Evolutionary conservation across 2,329 filamentous ascomycete species (phyloP), one percentile per base, ranked within the genome.

Genomic region (Colletotrichum camelliae): DNA sequence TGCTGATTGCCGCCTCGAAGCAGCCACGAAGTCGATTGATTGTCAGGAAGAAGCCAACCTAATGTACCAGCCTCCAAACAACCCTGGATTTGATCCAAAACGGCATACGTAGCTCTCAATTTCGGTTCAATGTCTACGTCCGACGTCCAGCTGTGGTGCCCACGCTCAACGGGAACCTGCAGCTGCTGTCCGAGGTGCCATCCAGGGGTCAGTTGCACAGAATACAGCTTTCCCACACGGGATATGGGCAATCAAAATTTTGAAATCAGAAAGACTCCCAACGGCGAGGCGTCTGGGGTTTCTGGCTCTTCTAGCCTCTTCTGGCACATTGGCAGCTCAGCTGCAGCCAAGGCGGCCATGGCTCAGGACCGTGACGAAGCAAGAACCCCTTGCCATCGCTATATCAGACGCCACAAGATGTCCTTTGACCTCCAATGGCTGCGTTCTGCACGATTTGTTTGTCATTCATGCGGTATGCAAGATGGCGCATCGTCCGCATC

Each of bases 161-260:
- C 12, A 43, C 48, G 27, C 18, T 67, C 7, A 4, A 9, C 72
- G 75, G 75, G 52, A 35, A n/a, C 67, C 48, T 77, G 72, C 75
- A 75, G 61, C 52, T 27, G 43, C 33, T 21, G 55, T 43, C 52
- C 27, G 33, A 55, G 48, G 29, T 75, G 48, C 10, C 67, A 48
- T 55, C n/a, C 58, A 37, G 31, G 29, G 31, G 37, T 21, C 4
- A 39, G 37, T 24, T 7, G 33, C 4, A 13, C 12, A 13, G 15
- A 31, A 62, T n/a, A 62, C 58, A 9, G 58, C 58, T 21, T 15
- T 3, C 58, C 4, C 4, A 27, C 24, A 27, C 24, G 24, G n/a
- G 24, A 18, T 1, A 4, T 21, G 24, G 16, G 55, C 55, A 27
- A 24, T 58, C 16, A 18, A 58, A 58, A 18, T 58, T n/a, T n/a